Evolutionary conservation across 2,329 filamentous ascomycete genomes (phyloP), one percentile per base, ranked within the genome.

Genomic region (Coleophoma cylindrospora): DNA sequence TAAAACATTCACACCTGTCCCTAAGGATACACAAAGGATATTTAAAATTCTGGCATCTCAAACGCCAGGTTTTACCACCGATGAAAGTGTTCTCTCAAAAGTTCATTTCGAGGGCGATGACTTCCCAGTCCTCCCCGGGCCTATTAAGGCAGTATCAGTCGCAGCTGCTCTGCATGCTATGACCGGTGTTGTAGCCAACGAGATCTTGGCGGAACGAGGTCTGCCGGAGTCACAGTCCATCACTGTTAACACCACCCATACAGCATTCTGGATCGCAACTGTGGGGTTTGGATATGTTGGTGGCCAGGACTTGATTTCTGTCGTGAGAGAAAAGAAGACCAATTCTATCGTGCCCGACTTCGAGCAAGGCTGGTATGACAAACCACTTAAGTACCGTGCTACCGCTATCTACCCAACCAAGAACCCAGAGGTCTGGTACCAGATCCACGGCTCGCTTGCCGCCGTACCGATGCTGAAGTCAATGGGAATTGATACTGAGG

Each of bases 371-470:
- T 45, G 40, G 41, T 45, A 36, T 48, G 44, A 37, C 12, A 43
- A 17, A 15, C 41, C 44, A 2, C 36, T 45, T 36, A n/a, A 33
- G 37, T 40, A 41, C 21, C 44, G 41, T 9, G 22, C 46, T n/a
- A 47, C 40, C 15, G 49, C 51, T 3, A 67, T 88, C 2, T 88
- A 87, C 66, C 73, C 77, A 57, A 87, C 85, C 9, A 82, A 79
- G 62, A 74, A 73, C n/a, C 67, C 72, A 2, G 78, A 76, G 14
- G 74, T 83, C 59, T 88, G 79, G 61, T 89, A 86, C 61, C 85
- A 89, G 59, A 84, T 88, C 27, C 85, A 89, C 58, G 85, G 85
- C 34, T 88, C 84, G 0, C 67, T 88, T 1, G 84, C 87, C 54
- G 84, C 85, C 4, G 82, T 78, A 6, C 81, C 76, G 3, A 84